Percentiles rank a stretch among this genome's conserved stretches.
Conservation (phyloP, 1,139 yeast species). For the Diutina sp. region DNA sequence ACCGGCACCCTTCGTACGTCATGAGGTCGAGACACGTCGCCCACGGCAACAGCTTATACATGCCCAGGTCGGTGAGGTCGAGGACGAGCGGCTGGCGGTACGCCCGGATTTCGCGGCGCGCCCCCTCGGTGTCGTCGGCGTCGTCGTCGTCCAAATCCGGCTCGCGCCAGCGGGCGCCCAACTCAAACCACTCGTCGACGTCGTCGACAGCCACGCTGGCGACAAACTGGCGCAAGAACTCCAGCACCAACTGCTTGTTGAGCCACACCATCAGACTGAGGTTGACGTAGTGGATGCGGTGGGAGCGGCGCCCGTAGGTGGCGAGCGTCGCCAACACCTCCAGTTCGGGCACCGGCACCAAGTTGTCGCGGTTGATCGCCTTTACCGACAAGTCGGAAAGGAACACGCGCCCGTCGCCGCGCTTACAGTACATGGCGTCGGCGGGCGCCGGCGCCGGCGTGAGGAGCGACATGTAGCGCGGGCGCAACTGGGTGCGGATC, state of each 20-base stretch:
- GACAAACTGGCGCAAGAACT: slow-evolving; percentile 21
- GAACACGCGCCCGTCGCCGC: slow-evolving; percentile 21
- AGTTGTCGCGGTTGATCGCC: slow-evolving; percentile 21
- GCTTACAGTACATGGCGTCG: background rate
- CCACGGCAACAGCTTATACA: slow-evolving; percentile 42
- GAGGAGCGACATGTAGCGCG: background rate
- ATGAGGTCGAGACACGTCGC: slow-evolving; percentile 16
- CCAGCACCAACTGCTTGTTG: slow-evolving; percentile 14
- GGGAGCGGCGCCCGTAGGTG: slow-evolving; percentile 7
- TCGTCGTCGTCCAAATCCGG: slow-evolving; percentile 3
- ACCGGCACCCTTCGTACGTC: slow-evolving; percentile 16
- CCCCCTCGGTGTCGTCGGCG: slow-evolving; percentile 3
- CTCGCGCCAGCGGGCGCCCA: slow-evolving; percentile 3
- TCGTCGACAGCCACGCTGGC: slow-evolving; percentile 2
- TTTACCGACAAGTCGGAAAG: slow-evolving; percentile 30
- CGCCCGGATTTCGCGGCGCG: background rate
- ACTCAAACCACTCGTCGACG: background rate
- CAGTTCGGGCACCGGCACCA: slow-evolving; percentile 20
- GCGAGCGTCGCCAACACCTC: slow-evolving; percentile 22
- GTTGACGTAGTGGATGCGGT: slow-evolving; percentile 17
- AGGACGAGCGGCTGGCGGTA: slow-evolving; percentile 7
- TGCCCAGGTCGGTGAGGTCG: slow-evolving; percentile 44
- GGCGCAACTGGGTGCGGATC: background rate
- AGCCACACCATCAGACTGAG: slow-evolving; percentile 43
- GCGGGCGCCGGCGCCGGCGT: background rate